A percentile compares a stretch with the other conserved stretches of the same genome.
Conservation (phyloP, 371 early-diverging fungal species). For the Furculomyces boomerangus region DNA sequence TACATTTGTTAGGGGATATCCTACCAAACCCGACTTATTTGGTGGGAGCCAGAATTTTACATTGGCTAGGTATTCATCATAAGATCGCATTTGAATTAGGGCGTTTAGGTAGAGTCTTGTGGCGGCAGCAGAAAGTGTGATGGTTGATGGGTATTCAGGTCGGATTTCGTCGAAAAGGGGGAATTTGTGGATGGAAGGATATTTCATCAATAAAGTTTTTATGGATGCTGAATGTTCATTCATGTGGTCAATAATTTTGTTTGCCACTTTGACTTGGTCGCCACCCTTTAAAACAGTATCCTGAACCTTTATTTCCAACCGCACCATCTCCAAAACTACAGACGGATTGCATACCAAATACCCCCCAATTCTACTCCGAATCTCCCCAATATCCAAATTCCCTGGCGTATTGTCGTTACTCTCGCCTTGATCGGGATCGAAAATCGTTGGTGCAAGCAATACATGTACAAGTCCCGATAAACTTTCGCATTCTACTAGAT, state of each 20-base stretch:
- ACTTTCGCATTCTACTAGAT: slow-evolving; percentile 2
- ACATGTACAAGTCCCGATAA: slow-evolving; percentile 23
- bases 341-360: slow-evolving; percentile 15
- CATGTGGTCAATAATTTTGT: slow-evolving; percentile 17
- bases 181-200: not conserved
- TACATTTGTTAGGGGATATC: slow-evolving; percentile 18
- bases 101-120: slow-evolving; percentile 25
- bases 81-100: slow-evolving; percentile 22
- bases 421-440: slow-evolving; percentile 14
- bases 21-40: slow-evolving; percentile 5
- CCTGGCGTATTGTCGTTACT: slow-evolving; percentile 1
- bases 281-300: slow-evolving; percentile 21
- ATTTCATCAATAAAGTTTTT: not conserved
- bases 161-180: slow-evolving; percentile 12
- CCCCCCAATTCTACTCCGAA: slow-evolving; percentile 14
- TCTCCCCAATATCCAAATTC: slow-evolving; percentile 4
- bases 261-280: slow-evolving; percentile 25
- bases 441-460: slow-evolving; percentile 25
- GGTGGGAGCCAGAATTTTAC: slow-evolving; percentile 20
- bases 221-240: slow-evolving; percentile 10
- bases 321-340: slow-evolving; percentile 23
- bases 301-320: slow-evolving; percentile 24
- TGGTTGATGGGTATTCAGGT: slow-evolving; percentile 15
- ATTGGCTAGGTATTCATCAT: slow-evolving; percentile 25
- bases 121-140: slow-evolving; percentile 25